Base-by-base conservation (phyloP, 495 filamentous ascomycete species). In the Schizothecium vesticola region DNA sequence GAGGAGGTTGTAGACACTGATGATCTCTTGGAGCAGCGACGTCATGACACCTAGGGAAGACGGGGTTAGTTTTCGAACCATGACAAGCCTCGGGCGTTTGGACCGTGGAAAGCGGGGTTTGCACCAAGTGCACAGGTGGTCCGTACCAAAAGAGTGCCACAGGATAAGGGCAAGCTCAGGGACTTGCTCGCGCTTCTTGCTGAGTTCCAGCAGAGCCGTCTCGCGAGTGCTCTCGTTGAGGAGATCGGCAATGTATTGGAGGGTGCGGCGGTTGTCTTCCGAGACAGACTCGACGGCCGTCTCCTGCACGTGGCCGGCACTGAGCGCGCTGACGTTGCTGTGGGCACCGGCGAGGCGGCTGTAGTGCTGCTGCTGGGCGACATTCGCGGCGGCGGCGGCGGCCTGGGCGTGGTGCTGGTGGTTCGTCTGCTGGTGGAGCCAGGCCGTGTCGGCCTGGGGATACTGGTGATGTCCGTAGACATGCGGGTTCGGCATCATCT, bases 131-230 rank as follows among this genome's bases (percentile, higher is more conserved):
- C 10, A 51, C 21, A 21, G 29, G 33, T 1, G 29, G 6, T 28
- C 64, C 90, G 70, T 88, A 97, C 94, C 95, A 76, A 97, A 97
- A 3, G 95, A 97, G 79, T 99, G 94, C 95, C 95, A 99, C 64
- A 99, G 86, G 61, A 99, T 97, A 70, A 99, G 80, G 31, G 95
- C 95, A 68, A 99, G 83, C 79, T 99, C 95, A 19, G 95, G 93
- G 19, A 99, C 96, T 78, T 98, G 96, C 77, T 99, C 95, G 57
- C 95, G 84, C 84, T 99, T 99, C 84, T 99, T 99, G 83, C 94
- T 97, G 57, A 99, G 84, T 78, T 99, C 95, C 76, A 99, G 87
- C 21, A 99, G 85, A 61, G 95, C 96, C 0, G 90, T 88, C 80
- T 99, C 95, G 63, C 95, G 85, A 21, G 92, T 92, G 61, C 86